Conservation (phyloP, 495 filamentous ascomycete genomes). For the Xylaria intraflava region DNA sequence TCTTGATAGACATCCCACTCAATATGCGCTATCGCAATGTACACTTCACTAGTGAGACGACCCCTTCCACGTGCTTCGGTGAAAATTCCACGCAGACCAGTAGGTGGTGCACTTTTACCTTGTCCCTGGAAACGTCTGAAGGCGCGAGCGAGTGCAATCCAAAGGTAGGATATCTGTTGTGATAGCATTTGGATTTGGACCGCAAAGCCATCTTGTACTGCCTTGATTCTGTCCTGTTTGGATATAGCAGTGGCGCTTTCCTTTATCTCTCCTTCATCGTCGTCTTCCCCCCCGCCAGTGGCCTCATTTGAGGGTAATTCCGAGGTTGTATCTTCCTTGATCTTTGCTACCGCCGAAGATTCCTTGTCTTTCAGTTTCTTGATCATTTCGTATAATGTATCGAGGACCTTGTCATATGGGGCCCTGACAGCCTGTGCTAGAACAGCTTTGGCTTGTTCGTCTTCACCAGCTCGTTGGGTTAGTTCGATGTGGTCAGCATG, state of each 20-base stretch:
- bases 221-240: slow-evolving; percentile 60
- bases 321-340: slow-evolving; percentile 52
- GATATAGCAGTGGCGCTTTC: slow-evolving; percentile 49
- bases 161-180: slow-evolving; percentile 77
- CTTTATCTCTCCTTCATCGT: slow-evolving; percentile 52
- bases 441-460: slow-evolving; percentile 58
- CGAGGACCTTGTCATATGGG: slow-evolving; percentile 75
- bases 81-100: slow-evolving; percentile 80
- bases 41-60: slow-evolving; percentile 85
- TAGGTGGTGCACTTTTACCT: slow-evolving; percentile 60
- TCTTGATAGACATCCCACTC: slow-evolving; percentile 96
- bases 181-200: slow-evolving; percentile 66
- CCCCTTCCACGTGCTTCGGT: slow-evolving; percentile 78
- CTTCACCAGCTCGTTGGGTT: slow-evolving; percentile 59
- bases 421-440: slow-evolving; percentile 70
- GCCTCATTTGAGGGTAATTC: slow-evolving; percentile 37
- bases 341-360: slow-evolving; percentile 57
- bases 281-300: slow-evolving; percentile 54
- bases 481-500: slow-evolving; percentile 79
- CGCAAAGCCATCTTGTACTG: slow-evolving; percentile 61
- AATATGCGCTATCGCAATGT: slow-evolving; percentile 83
- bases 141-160: slow-evolving; percentile 89
- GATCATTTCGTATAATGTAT: slow-evolving; percentile 74
- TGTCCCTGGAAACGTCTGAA: slow-evolving; percentile 94
- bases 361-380: slow-evolving; percentile 68